Evolutionary conservation across 108 stramenopile species (phyloP).

Genomic region (Cyclotella cryptica): DNA sequence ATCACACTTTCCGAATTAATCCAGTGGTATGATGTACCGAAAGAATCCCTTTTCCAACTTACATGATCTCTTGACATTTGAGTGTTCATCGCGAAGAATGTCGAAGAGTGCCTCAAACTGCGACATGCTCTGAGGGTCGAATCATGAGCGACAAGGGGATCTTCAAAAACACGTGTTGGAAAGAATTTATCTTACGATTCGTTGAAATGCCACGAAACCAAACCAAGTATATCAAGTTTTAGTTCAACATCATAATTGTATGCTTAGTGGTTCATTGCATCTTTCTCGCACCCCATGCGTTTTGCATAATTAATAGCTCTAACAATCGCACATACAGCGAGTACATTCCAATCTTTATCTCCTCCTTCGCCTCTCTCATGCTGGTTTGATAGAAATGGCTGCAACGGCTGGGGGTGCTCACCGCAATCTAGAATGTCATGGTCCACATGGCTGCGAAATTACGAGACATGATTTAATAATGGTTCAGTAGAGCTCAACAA

Average conservation of each 20-base stretch:
- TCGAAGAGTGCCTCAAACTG: no score
- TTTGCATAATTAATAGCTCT: slow-evolving; percentile 53
- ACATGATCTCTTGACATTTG: no score
- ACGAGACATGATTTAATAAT: not conserved
- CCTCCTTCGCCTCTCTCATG: slow-evolving; percentile 35
- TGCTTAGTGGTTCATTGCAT: not conserved
- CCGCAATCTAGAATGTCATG: slow-evolving; percentile 56
- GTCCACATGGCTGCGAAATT: slow-evolving; percentile 39
- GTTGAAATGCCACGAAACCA: no score
- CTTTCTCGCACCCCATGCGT: slow-evolving; percentile 42
- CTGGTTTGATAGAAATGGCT: slow-evolving; percentile 41
- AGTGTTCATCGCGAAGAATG: no score
- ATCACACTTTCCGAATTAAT: no score
- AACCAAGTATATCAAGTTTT: not conserved
- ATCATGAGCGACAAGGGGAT: no score
- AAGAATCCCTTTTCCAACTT: no score
- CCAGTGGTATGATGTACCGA: no score
- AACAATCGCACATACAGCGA: slow-evolving; percentile 53
- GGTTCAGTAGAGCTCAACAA: not conserved
- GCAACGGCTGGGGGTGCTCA: slow-evolving; percentile 12
- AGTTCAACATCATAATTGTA: not conserved
- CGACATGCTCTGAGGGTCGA: no score
- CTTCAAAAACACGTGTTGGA: no score
- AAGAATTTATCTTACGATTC: no score
- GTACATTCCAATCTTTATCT: slow-evolving; percentile 53